A percentile compares a stretch with the other conserved stretches of the same genome.
phyloP scores from a whole-genome alignment of 2,329 filamentous ascomycete species.

The Fragosphaeria purpurea region DNA sequence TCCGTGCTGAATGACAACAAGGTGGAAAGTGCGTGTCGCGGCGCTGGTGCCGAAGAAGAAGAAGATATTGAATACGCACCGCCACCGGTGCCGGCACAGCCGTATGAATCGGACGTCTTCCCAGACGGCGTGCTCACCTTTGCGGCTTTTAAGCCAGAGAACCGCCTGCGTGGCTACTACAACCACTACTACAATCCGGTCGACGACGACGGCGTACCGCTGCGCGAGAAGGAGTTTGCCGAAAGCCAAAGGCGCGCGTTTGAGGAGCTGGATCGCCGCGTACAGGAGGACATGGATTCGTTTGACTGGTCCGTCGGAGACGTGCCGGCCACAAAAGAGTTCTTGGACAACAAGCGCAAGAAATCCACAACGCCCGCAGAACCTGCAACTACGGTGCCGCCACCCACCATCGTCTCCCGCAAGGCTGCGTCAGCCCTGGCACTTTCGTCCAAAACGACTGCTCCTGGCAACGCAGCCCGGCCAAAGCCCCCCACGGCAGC shows the following conservation, averaged over 20 bases:
- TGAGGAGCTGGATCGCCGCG: conserved; percentile 53
- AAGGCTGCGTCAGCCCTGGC: conserved; percentile 45
- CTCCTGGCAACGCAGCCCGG: conserved; percentile 38
- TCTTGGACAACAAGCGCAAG: conserved; percentile 18
- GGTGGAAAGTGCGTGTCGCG: conserved; percentile 6
- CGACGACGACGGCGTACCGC: conserved; percentile 57
- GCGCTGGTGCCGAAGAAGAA: conserved; percentile 40
- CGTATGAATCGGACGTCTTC: conserved; percentile 61
- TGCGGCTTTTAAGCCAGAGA: conserved; percentile 46
- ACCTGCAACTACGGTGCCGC: conserved; percentile 11
- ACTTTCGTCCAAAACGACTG: conserved; percentile 31
- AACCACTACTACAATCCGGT: conserved; percentile 51
- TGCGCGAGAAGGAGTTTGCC: conserved; percentile 50
- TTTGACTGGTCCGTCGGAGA: conserved; percentile 51
- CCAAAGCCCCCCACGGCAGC: conserved; percentile 13
- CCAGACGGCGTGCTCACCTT: conserved; percentile 47
- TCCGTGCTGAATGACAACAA: conserved; percentile 46
- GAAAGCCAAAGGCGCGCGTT: conserved; percentile 40
- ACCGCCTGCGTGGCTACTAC: conserved; percentile 52
- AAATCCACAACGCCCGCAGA: background rate
- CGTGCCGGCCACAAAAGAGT: conserved; percentile 37
- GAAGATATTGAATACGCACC: conserved; percentile 87
- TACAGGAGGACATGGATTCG: conserved; percentile 55
- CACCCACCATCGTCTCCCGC: conserved; percentile 45
- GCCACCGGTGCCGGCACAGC: conserved; percentile 55